A percentile compares a stretch with the other conserved stretches of the same genome.
Evolutionary conservation across 257 asterid genomes (phyloP).

Genomic region (Capsicum pubescens): DNA sequence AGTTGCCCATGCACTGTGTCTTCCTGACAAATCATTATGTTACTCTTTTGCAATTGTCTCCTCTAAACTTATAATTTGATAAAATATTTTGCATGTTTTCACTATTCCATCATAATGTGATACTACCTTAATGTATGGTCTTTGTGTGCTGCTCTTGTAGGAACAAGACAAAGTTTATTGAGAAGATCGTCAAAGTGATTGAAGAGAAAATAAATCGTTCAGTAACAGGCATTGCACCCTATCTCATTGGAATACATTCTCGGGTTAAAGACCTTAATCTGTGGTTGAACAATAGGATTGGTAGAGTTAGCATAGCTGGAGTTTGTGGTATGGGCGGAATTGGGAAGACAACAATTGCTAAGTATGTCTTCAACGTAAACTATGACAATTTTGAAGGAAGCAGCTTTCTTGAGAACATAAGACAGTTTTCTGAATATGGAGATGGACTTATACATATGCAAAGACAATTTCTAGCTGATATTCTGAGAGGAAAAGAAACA

Average conservation of each 20-base stretch:
- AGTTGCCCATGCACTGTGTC: background rate
- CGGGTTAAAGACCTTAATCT: conserved; percentile 7
- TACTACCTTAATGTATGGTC: background rate
- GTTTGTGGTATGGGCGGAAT: conserved; percentile 10
- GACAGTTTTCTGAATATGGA: background rate
- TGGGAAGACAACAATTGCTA: background rate
- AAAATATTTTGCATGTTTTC: background rate
- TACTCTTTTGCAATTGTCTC: background rate
- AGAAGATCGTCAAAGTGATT: background rate
- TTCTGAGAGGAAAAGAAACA: background rate
- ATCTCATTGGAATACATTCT: background rate
- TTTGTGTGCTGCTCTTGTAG: background rate
- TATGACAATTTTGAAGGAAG: background rate
- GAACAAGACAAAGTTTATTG: background rate
- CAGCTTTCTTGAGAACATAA: background rate
- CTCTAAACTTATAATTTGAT: background rate
- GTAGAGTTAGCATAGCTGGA: conserved; percentile 3
- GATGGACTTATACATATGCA: background rate
- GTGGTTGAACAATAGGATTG: background rate
- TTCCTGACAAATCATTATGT: background rate
- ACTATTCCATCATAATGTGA: background rate
- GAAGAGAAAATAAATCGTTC: background rate
- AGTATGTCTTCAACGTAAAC: background rate
- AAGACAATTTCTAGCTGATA: background rate
- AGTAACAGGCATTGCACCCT: background rate